Evolutionary conservation across 2,329 filamentous ascomycete species (phyloP).

Genomic region (Teratosphaeria gauchensis): DNA sequence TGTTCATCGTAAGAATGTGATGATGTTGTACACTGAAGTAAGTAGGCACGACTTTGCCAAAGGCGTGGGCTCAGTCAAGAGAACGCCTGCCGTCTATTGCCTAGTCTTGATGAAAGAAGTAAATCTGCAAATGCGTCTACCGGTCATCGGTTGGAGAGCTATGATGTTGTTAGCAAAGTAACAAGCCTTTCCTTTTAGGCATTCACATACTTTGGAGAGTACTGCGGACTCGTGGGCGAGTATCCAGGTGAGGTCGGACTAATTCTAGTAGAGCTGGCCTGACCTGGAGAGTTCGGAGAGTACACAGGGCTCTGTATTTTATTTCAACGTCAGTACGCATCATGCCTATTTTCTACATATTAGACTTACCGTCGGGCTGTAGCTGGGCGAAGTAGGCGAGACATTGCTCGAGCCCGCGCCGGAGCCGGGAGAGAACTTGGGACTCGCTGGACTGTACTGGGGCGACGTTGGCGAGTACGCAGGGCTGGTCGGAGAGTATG

Average conservation of each 20-base stretch:
- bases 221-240: constrained; percentile 45
- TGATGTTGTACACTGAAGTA: constrained; percentile 3
- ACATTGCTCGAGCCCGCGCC: neutral
- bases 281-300: constrained; percentile 21
- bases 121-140: constrained; percentile 4
- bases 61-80: constrained; percentile 27
- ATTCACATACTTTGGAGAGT: constrained; percentile 38
- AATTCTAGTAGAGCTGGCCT: constrained; percentile 23
- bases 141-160: constrained; percentile 22
- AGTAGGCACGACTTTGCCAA: neutral
- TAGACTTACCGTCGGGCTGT: constrained; percentile 38
- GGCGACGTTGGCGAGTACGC: constrained; percentile 33
- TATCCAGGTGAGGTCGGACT: constrained; percentile 31
- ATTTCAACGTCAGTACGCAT: neutral
- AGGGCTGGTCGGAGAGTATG: constrained; percentile 46
- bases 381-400: constrained; percentile 34
- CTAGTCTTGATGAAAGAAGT: constrained; percentile 1
- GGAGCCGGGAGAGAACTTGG: constrained; percentile 42
- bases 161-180: neutral
- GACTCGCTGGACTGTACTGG: constrained; percentile 37
- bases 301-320: constrained; percentile 40
- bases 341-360: neutral
- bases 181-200: neutral
- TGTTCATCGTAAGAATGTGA: constrained; percentile 1
- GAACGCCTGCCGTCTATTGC: constrained; percentile 13